Evolutionary conservation across 148 eudicot species (phyloP).

Genomic region (Diospyros kaki): DNA sequence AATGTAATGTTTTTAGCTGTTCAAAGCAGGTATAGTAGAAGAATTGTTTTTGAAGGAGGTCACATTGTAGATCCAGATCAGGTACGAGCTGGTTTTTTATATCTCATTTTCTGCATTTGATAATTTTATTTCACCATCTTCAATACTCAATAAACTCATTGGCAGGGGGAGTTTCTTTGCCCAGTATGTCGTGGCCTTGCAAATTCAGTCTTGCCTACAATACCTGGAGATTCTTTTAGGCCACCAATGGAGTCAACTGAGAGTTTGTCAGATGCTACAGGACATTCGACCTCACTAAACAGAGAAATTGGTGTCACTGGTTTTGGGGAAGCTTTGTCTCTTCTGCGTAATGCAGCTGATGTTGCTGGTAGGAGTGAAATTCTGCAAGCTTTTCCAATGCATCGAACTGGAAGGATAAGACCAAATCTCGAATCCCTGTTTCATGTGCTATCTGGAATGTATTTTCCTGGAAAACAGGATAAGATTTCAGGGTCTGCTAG

Average conservation of each 20-base stretch:
- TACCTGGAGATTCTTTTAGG: slow-evolving; percentile 39
- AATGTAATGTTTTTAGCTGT: background rate
- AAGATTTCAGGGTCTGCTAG: slow-evolving; percentile 51
- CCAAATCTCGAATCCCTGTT: slow-evolving; percentile 56
- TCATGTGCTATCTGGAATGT: slow-evolving; percentile 58
- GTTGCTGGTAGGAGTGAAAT: slow-evolving; percentile 52
- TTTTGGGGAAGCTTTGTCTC: slow-evolving; percentile 48
- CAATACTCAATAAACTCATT: slow-evolving; percentile 8
- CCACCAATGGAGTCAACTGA: slow-evolving; percentile 18
- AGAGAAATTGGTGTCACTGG: slow-evolving; percentile 29
- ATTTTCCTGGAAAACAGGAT: slow-evolving; percentile 57
- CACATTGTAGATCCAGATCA: slow-evolving; percentile 90
- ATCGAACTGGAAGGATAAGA: slow-evolving; percentile 33
- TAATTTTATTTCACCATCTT: slow-evolving; percentile 13
- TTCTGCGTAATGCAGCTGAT: slow-evolving; percentile 59
- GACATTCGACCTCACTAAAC: slow-evolving; percentile 18
- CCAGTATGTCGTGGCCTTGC: slow-evolving; percentile 98
- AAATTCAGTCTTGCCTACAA: slow-evolving; percentile 71
- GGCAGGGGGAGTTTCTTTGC: slow-evolving; percentile 91
- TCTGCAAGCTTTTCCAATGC: slow-evolving; percentile 47
- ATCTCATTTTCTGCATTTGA: slow-evolving; percentile 8
- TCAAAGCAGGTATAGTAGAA: slow-evolving; percentile 51
- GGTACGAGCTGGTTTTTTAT: slow-evolving; percentile 33
- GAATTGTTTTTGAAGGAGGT: slow-evolving; percentile 84
- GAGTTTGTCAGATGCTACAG: slow-evolving; percentile 22